Evolutionary conservation across 176 grass and related monocot genomes (phyloP).

Genomic region (Avena sativa): DNA sequence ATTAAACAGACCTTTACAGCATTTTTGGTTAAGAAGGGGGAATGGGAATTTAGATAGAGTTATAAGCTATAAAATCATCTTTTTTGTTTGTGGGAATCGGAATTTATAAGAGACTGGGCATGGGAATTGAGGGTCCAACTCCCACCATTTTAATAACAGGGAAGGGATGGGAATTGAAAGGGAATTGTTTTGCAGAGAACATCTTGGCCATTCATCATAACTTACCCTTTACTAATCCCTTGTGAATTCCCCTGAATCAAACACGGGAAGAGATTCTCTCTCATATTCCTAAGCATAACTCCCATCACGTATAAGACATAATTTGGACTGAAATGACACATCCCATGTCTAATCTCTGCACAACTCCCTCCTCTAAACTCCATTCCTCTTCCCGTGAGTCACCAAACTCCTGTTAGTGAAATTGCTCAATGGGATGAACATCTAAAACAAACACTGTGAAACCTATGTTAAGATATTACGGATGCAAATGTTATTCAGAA

Average conservation of each 20-base stretch:
- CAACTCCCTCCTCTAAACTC: background rate
- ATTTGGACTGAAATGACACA: background rate
- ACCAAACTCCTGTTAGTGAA: background rate
- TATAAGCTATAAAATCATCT: background rate
- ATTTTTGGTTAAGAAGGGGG: background rate
- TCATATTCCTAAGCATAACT: background rate
- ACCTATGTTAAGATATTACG: conserved; percentile 22
- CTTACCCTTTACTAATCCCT: background rate
- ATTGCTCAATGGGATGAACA: conserved; percentile 4
- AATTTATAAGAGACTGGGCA: background rate
- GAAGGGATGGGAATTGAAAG: background rate
- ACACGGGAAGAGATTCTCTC: background rate
- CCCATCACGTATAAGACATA: background rate
- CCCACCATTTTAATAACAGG: background rate
- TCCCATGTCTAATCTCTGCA: background rate
- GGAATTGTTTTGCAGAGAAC: background rate
- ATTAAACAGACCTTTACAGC: background rate
- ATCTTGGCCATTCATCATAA: background rate
- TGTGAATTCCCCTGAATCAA: background rate
- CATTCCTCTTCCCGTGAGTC: too few relatives aligned
- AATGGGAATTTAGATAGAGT: background rate
- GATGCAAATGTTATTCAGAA: background rate
- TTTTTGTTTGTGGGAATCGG: background rate
- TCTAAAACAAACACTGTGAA: background rate
- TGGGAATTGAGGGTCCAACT: background rate